Percentiles rank a stretch among this genome's conserved stretches.
Conservation (phyloP, 192 early-diverging fungal species). For the Rhizoclosmatium sp. region DNA sequence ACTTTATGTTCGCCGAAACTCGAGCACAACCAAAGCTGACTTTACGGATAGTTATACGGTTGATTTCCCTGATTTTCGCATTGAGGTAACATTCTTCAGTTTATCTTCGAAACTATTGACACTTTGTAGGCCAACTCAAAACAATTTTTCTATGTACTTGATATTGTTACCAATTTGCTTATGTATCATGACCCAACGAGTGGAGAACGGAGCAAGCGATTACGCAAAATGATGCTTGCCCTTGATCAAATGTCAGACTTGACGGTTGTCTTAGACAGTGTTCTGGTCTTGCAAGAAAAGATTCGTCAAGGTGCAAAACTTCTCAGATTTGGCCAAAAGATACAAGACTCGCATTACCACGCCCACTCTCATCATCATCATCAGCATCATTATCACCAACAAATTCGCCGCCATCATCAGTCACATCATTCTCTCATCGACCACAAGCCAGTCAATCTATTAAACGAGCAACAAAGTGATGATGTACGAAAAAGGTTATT, state of each 20-base stretch:
- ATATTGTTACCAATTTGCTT: slow-evolving; percentile 80
- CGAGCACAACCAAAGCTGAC: slow-evolving; percentile 40
- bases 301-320: slow-evolving; percentile 53
- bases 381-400: neutral
- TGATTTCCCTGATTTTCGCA: slow-evolving; percentile 75
- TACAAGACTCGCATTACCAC: slow-evolving; percentile 3
- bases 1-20: slow-evolving; percentile 62
- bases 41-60: slow-evolving; percentile 70
- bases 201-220: slow-evolving; percentile 72
- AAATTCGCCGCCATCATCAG: slow-evolving; percentile 32
- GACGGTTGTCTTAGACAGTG: slow-evolving; percentile 56
- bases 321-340: slow-evolving; percentile 23
- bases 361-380: neutral
- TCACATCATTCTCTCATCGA: slow-evolving; percentile 25
- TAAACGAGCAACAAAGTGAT: neutral
- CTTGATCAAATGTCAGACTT: slow-evolving; percentile 80
- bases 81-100: slow-evolving; percentile 57
- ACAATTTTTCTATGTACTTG: slow-evolving; percentile 77
- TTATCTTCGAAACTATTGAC: neutral
- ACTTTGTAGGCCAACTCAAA: slow-evolving; percentile 59
- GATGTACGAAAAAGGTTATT: slow-evolving; percentile 47
- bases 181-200: slow-evolving; percentile 84
- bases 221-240: slow-evolving; percentile 80
- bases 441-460: neutral
- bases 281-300: slow-evolving; percentile 66